phyloP scores from a whole-genome alignment of 2,329 filamentous ascomycete genomes.

The Pleomassaria siparia region DNA sequence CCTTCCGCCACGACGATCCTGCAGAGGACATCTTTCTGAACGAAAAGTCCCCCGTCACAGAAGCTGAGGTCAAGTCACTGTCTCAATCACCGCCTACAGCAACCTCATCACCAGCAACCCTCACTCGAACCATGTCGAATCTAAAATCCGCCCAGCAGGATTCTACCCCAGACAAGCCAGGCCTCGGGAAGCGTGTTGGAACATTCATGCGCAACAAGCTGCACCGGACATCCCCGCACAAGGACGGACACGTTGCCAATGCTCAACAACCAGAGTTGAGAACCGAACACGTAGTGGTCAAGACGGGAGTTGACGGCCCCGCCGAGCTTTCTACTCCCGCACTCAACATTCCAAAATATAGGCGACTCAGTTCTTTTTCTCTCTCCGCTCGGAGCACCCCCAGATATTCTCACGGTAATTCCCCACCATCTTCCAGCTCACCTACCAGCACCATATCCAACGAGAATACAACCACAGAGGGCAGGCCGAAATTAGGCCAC shows the following conservation, averaged over 20 bases:
- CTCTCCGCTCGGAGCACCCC: constrained; percentile 40
- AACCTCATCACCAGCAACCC: constrained; percentile 8
- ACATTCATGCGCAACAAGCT: constrained; percentile 37
- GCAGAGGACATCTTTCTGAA: constrained; percentile 21
- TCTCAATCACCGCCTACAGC: constrained; percentile 7
- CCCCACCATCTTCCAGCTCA: constrained; percentile 41
- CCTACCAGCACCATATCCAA: constrained; percentile 35
- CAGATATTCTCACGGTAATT: constrained; percentile 39
- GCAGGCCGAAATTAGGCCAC: constrained; percentile 14
- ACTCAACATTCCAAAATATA: constrained; percentile 26
- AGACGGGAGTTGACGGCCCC: constrained; percentile 32
- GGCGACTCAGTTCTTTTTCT: constrained; percentile 41
- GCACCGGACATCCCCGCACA: constrained; percentile 25
- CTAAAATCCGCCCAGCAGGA: constrained; percentile 7
- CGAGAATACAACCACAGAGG: not conserved
- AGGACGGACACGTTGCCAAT: constrained; percentile 12
- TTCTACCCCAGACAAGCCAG: constrained; percentile 23
- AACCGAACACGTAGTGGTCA: constrained; percentile 25
- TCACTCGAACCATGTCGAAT: constrained; percentile 10
- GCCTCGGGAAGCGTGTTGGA: constrained; percentile 34
- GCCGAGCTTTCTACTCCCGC: constrained; percentile 24
- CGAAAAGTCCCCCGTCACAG: constrained; percentile 12
- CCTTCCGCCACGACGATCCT: constrained; percentile 32
- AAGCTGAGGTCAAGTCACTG: constrained; percentile 2
- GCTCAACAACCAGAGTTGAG: constrained; percentile 1